Evolutionary conservation across 176 grass and related monocot species (phyloP), one percentile per base, ranked within the genome.

Genomic region (Melocanna baccifera): DNA sequence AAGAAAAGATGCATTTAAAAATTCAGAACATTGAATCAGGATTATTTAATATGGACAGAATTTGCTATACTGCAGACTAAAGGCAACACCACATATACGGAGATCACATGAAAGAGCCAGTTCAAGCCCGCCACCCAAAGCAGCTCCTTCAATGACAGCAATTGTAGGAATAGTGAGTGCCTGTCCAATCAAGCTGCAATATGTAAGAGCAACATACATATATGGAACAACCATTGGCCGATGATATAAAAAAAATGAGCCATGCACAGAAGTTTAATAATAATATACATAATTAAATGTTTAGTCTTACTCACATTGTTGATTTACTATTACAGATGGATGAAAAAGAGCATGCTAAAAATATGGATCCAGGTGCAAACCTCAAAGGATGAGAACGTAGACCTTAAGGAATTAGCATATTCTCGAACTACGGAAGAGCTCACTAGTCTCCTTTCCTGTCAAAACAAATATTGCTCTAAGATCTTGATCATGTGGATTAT

Each of bases 41-140:
- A 23, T 11, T 55, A 46, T 47, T 48, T 69, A 50, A 8, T 0
- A 22, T 46, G 28, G n/a, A 47, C 6, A 36, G 15, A 23, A 39
- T 81, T 73, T 46, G 1, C 11, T 37, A 20, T 68, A 61, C 11
- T 70, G 9, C 25, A 59, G 7, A 43, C 19, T 74, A 67, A 79
- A 87, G 6, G 36, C 55, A 71, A 20, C 79, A 98, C 96, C 93
- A 75, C 96, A 95, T 84, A 98, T 89, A 81, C 86, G 86, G 26
- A 98, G 75, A 76, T 94, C 96, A 67, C 93, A 92, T 68, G 93
- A 92, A 61, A 95, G 89, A 84, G 79, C 89, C 78, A 95, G 40
- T 89, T 98, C 96, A 78, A 94, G 85, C 34, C 93, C 93, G 69
- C 93, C 96, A 78, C 91, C 91, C 58, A 94, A 86, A 73, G 96